A percentile compares a stretch with the other conserved stretches of the same genome.
phyloP scores from a whole-genome alignment of 108 stramenopile genomes.

The Nannochloropsis gaditana region DNA sequence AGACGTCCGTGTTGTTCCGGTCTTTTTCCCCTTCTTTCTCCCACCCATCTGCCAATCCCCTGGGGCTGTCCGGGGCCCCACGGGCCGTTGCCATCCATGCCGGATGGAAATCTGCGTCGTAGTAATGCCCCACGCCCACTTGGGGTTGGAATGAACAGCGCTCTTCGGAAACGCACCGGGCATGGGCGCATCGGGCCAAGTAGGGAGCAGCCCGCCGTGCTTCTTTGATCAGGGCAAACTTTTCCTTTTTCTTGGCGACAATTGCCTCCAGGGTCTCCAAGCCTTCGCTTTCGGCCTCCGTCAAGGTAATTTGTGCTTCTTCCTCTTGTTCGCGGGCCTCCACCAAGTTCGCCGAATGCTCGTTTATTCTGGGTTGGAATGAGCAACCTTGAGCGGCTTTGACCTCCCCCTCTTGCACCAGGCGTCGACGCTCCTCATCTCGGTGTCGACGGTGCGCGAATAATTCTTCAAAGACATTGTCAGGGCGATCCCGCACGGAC shows the following conservation, averaged over 20 bases:
- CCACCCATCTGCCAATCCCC: neutral
- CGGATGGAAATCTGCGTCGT: neutral
- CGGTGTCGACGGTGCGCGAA: neutral
- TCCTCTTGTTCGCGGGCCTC: neutral
- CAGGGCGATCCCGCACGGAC: neutral
- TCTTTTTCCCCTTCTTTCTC: neutral
- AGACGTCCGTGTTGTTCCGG: neutral
- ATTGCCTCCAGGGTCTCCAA: neutral
- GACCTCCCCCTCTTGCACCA: neutral
- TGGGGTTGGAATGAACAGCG: neutral
- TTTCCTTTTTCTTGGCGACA: neutral
- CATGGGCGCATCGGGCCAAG: neutral
- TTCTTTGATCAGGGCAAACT: neutral
- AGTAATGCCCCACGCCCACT: neutral
- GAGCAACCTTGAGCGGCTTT: neutral
- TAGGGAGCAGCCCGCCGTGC: no score
- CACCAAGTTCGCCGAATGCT: neutral
- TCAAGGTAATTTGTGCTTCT: neutral
- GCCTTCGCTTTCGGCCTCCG: neutral
- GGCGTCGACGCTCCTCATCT: neutral
- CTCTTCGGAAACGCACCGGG: neutral
- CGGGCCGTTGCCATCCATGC: neutral
- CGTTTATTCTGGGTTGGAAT: neutral
- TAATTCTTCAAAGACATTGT: neutral
- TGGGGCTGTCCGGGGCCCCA: neutral